Conservation (phyloP, 768 basidiomycete species). For the Cytidiella melzeri region DNA sequence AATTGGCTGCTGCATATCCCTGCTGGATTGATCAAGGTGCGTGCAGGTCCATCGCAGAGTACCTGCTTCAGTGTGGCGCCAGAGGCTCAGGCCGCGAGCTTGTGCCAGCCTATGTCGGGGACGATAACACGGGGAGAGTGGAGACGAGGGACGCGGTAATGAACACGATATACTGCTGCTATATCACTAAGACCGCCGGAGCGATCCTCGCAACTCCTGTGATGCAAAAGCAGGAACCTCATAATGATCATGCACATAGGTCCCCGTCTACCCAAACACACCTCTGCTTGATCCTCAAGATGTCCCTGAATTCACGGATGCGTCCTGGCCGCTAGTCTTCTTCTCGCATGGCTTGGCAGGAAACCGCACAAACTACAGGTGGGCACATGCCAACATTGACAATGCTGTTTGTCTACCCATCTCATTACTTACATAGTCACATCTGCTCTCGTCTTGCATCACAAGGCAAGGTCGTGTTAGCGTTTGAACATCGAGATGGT, state of each 20-base stretch:
- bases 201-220: too few relatives aligned
- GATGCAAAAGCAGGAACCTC: too few relatives aligned
- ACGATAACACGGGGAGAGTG: too few relatives aligned
- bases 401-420: neutral
- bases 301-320: neutral
- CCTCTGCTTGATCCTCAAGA: constrained; percentile 13
- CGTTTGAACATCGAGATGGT: constrained; percentile 82
- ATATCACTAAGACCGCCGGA: too few relatives aligned
- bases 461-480: constrained; percentile 74
- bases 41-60: neutral
- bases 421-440: constrained; percentile 51
- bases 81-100: too few relatives aligned
- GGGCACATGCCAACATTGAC: neutral
- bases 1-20: neutral
- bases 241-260: too few relatives aligned
- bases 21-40: constrained; percentile 11
- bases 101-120: too few relatives aligned
- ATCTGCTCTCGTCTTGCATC: constrained; percentile 69
- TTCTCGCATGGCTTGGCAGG: constrained; percentile 86
- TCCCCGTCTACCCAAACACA: constrained; percentile 15
- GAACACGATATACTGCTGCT: too few relatives aligned
- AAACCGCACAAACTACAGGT: constrained; percentile 66
- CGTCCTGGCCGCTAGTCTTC: constrained; percentile 70
- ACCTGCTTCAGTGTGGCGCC: too few relatives aligned
- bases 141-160: too few relatives aligned